Evolutionary conservation across 2,329 filamentous ascomycete genomes (phyloP), one percentile per base, ranked within the genome.

Genomic region (Beauveria sp.): DNA sequence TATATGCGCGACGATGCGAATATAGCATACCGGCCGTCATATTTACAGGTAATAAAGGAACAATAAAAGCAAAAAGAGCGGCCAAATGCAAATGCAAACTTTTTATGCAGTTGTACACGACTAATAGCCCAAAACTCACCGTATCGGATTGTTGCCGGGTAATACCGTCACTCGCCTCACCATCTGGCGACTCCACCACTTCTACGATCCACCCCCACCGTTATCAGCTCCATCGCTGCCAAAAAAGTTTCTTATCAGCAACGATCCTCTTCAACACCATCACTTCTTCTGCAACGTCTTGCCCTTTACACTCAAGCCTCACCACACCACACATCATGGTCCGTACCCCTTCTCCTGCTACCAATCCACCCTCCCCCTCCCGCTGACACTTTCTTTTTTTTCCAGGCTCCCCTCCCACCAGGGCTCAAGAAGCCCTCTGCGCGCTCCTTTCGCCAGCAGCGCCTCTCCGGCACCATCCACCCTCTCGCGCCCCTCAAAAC

Each of bases 371-470:
- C 42, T 16, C 8, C 3, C 2, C 42, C 5, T 9, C 24, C 8
- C 31, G 8, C 49, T 45, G 24, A 52, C 48, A 12, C 18, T 20
- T 40, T 20, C 43, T 3, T 9, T 28, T 8, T 10, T n/a, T 1
- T 16, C 43, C 43, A 73, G 69, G 69, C 70, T 50, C 70, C 69
- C 20, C 63, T 70, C 62, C 73, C 72, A 26, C 75, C 71, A 58
- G 72, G 74, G 20, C 77, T 80, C 64, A 77, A 77, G 62, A 85
- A 85, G 67, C 82, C 81, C 64, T 82, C 83, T 9, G 80, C 85
- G 51, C 83, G 85, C 68, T 72, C 79, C 65, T 84, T 86, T 69
- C 78, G 81, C 65, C 77, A 78, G 64, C 77, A 79, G 64, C 80
- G 81, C 67, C 72, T 83, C 51, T 76, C 78, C 64, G 78, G 75